Evolutionary conservation across 225 moss, liverwort and hornwort genomes (phyloP).

Genomic region (Sphagnum tenellum): DNA sequence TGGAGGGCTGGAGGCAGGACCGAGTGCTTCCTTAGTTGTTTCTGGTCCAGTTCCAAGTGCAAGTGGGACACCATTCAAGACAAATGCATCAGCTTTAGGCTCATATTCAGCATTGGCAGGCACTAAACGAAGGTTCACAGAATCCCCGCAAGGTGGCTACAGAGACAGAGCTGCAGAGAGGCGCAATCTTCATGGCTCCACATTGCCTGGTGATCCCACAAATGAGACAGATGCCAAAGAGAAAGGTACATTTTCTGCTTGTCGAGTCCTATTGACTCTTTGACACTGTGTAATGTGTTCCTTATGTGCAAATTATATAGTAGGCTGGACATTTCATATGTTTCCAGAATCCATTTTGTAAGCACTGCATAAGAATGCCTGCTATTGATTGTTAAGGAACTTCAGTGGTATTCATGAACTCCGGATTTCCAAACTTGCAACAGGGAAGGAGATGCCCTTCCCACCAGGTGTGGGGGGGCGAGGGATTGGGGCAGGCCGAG

Average conservation of each 20-base stretch:
- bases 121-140: conserved; percentile 74
- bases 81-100: conserved; percentile 90
- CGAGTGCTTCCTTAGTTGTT: conserved; percentile 19
- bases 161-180: conserved; percentile 99
- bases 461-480: conserved; percentile 66
- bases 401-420: conserved; percentile 28
- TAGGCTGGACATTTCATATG: no score
- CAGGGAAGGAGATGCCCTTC: conserved; percentile 73
- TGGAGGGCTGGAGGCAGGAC: conserved; percentile 37
- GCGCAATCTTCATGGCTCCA: conserved; percentile 76
- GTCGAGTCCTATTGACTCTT: no score
- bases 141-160: conserved; percentile 90
- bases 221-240: conserved; percentile 71
- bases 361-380: no score
- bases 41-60: conserved; percentile 35
- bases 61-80: conserved; percentile 67
- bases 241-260: conserved; percentile 47
- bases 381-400: no score
- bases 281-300: no score
- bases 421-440: conserved; percentile 5
- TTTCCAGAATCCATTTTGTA: no score
- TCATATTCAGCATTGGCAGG: conserved; percentile 71
- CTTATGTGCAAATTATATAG: background rate
- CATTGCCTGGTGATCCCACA: conserved; percentile 56
- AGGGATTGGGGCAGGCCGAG: conserved; percentile 54